Conservation (phyloP, 2,329 filamentous ascomycete genomes). For the Microdochium bolleyi region DNA sequence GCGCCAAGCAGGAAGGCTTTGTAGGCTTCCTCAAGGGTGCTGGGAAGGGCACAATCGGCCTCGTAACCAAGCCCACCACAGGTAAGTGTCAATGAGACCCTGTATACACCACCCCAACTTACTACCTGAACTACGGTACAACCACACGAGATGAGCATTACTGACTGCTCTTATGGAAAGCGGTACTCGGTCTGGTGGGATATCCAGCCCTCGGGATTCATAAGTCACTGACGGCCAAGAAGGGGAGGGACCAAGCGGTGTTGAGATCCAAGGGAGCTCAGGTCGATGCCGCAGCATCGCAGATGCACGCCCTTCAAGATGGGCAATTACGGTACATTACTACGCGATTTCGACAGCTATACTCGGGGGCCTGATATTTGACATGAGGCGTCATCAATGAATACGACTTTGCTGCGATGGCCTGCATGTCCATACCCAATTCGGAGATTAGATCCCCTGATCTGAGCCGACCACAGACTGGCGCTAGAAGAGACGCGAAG, state of each 20-base stretch:
- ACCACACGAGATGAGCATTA: not conserved
- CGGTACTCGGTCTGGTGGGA: slow-evolving; percentile 18
- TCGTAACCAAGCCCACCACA: slow-evolving; percentile 13
- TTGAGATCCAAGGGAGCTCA: slow-evolving; percentile 1
- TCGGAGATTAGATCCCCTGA: not conserved
- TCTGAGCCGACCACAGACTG: not conserved
- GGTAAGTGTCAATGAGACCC: no score
- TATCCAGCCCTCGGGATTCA: slow-evolving; percentile 22
- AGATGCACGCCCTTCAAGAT: not conserved
- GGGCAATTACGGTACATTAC: not conserved
- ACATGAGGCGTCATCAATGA: not conserved
- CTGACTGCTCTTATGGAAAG: not conserved
- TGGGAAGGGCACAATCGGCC: slow-evolving; percentile 19
- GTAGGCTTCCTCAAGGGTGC: slow-evolving; percentile 22
- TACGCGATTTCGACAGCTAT: not conserved
- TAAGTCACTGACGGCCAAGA: slow-evolving; percentile 18
- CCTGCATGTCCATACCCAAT: not conserved
- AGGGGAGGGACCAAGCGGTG: slow-evolving; percentile 16
- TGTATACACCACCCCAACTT: no score
- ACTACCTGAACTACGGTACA: not conserved
- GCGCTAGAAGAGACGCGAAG: not conserved
- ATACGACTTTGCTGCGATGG: not conserved
- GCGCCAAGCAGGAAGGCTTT: slow-evolving; percentile 19
- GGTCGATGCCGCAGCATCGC: not conserved
- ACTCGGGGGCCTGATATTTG: not conserved